Conservation (phyloP, 1,284 basidiomycete species). For the Ceratobasidium sp. region DNA sequence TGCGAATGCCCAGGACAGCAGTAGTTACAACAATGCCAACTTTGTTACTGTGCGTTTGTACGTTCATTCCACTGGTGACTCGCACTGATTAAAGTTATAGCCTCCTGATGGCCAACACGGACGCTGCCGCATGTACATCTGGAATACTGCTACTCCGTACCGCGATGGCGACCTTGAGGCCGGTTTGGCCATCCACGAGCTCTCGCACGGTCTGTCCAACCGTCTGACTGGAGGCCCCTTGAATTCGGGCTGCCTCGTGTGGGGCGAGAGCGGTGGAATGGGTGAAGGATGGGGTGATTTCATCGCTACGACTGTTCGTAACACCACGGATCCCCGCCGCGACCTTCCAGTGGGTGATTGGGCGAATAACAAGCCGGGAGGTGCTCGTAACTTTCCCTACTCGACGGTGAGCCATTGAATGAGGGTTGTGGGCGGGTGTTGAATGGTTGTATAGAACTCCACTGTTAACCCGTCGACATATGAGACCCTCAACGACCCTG, state of each 20-base stretch:
- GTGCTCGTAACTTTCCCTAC: conserved; percentile 92
- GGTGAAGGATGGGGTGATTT: conserved; percentile 96
- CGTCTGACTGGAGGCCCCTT: conserved; percentile 93
- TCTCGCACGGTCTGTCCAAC: conserved; percentile 90
- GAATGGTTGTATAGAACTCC: conserved; percentile 62
- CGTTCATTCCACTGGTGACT: too few species aligned
- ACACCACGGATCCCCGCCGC: conserved; percentile 71
- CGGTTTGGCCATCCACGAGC: conserved; percentile 92
- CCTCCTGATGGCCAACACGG: conserved; percentile 72
- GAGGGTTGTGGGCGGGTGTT: neutral
- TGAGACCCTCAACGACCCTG: conserved; percentile 94
- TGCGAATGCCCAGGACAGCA: conserved; percentile 94
- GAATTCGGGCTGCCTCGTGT: conserved; percentile 93
- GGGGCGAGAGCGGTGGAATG: conserved; percentile 97
- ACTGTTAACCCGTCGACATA: conserved; percentile 91
- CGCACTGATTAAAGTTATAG: too few species aligned
- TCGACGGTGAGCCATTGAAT: conserved; percentile 65
- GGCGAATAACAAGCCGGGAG: conserved; percentile 82
- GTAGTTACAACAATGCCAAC: conserved; percentile 86
- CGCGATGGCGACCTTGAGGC: conserved; percentile 96
- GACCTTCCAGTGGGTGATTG: conserved; percentile 94
- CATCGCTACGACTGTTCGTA: conserved; percentile 86
- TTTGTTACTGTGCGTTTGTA: conserved; percentile 60
- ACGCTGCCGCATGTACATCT: conserved; percentile 97
- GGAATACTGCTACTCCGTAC: conserved; percentile 91